phyloP scores from a whole-genome alignment of 2,329 filamentous ascomycete genomes.

The Bipolaris cookei region DNA sequence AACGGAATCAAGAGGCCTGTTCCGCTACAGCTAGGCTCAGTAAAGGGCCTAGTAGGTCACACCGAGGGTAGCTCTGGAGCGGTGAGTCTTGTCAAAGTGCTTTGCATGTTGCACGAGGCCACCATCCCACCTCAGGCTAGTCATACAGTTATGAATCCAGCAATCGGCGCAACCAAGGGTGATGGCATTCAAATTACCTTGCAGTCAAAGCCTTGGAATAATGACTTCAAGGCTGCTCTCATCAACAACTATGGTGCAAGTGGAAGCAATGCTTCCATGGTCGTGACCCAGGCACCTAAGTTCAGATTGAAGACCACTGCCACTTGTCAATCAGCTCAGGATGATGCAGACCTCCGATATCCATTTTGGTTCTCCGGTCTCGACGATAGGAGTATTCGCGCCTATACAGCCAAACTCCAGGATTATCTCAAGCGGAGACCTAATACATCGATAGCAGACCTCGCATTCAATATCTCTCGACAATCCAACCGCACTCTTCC shows the following conservation, averaged over 20 bases:
- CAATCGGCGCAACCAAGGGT: conserved; percentile 9
- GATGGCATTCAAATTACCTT: conserved; percentile 26
- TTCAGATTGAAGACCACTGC: neutral
- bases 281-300: conserved; percentile 12
- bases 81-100: conserved; percentile 36
- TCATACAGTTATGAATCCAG: conserved; percentile 18
- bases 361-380: conserved; percentile 7
- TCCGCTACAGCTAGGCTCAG: neutral
- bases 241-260: conserved; percentile 37
- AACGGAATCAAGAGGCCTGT: neutral
- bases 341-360: neutral
- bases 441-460: neutral
- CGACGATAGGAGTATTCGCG: neutral
- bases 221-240: conserved; percentile 7
- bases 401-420: neutral
- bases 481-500: conserved; percentile 16
- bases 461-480: conserved; percentile 22
- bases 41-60: neutral
- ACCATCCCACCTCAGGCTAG: conserved; percentile 33
- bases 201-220: conserved; percentile 15
- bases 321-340: too few species aligned
- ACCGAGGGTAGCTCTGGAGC: conserved; percentile 31
- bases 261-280: conserved; percentile 28
- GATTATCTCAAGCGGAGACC: neutral
- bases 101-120: conserved; percentile 29